These are phyloP conservation scores for Fraxinus ornus DNA, from an alignment of 305 asterid genomes.

Conservation along the genomic window DNA sequence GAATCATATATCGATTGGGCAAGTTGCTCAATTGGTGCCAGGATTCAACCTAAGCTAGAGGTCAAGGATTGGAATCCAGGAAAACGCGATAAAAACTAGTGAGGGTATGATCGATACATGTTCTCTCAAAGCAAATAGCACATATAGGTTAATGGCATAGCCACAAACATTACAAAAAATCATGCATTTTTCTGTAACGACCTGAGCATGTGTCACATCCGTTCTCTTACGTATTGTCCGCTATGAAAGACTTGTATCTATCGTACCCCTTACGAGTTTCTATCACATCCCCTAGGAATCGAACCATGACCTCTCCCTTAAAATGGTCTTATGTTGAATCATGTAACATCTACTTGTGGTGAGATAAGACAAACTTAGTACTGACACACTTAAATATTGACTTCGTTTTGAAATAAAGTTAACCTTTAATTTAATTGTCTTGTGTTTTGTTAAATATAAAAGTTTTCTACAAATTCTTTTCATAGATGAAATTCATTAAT, in stretches of 20 bases:
- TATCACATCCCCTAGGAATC: neutral
- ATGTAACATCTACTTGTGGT: neutral
- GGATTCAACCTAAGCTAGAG: neutral
- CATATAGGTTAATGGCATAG: neutral
- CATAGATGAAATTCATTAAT: neutral
- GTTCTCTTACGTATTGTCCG: neutral
- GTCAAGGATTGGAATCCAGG: neutral
- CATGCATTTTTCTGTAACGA: neutral
- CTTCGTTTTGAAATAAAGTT: neutral
- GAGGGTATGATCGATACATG: neutral
- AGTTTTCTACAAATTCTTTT: neutral
- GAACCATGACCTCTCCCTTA: neutral
- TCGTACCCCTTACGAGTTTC: neutral
- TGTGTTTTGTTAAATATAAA: neutral
- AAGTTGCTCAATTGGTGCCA: neutral
- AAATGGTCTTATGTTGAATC: neutral
- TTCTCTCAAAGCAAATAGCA: neutral
- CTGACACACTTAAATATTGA: neutral
- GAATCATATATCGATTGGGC: neutral
- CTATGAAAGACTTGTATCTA: neutral
- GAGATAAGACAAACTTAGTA: neutral
- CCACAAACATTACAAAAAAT: neutral
- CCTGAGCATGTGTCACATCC: neutral
- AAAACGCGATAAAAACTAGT: neutral
- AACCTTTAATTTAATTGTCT: neutral